Percentiles rank a stretch among this genome's conserved stretches.
These are phyloP conservation scores for Atalantia buxifolia DNA, from an alignment of 345 rosid genomes.

Conservation along the genomic window DNA sequence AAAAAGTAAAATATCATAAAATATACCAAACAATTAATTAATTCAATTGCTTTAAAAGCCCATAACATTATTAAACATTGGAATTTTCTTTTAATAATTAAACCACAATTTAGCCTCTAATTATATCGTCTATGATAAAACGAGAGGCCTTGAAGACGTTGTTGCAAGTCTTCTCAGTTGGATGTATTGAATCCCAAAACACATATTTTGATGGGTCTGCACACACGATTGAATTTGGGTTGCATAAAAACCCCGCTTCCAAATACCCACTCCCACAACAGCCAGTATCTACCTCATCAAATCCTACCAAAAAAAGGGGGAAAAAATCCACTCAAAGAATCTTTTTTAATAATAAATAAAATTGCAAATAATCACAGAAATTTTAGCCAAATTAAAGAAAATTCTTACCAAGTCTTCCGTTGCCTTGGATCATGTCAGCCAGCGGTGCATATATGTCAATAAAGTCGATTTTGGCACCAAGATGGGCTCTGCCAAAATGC, in stretches of 20 bases:
- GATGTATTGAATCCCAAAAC: constrained; percentile 88
- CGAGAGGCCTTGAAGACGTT: constrained; percentile 30
- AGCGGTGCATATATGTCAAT: constrained; percentile 39
- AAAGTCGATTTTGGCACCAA: constrained; percentile 34
- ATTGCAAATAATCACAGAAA: not conserved
- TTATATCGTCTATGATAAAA: constrained; percentile 28
- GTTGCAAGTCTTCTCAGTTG: constrained; percentile 55
- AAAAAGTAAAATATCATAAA: too few relatives aligned
- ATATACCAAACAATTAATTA: too few relatives aligned
- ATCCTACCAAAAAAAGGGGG: constrained; percentile 29
- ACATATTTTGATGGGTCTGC: constrained; percentile 63
- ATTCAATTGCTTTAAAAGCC: too few relatives aligned
- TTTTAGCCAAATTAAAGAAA: not conserved
- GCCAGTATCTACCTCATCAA: constrained; percentile 53
- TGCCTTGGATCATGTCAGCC: constrained; percentile 37
- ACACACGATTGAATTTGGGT: constrained; percentile 58
- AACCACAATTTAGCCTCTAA: not conserved
- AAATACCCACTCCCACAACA: constrained; percentile 81
- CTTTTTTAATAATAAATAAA: not conserved
- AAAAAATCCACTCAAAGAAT: not conserved
- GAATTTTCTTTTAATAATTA: not conserved
- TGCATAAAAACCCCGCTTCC: constrained; percentile 58
- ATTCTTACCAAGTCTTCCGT: constrained; percentile 34
- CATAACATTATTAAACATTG: not conserved
- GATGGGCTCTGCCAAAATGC: constrained; percentile 27